Percentiles rank a stretch among this genome's conserved stretches.
Evolutionary conservation across 805 yeast genomes (phyloP).

Genomic region (Torulaspora indica): DNA sequence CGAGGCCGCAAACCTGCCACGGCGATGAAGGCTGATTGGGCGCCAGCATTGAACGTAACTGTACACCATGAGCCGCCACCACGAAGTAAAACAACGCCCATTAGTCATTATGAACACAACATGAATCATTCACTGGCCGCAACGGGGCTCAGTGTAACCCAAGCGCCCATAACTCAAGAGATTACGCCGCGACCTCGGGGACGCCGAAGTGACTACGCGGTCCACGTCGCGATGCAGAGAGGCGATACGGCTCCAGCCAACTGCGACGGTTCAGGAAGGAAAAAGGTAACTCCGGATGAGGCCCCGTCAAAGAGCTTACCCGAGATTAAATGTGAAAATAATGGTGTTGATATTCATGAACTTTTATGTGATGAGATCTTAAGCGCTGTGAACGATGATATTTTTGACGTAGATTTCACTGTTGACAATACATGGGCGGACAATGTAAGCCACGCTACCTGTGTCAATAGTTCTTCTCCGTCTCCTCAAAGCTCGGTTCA

Average conservation of each 20-base stretch:
- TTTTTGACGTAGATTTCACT: slow-evolving; percentile 12
- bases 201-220: background rate
- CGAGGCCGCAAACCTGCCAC: background rate
- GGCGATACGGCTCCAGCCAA: background rate
- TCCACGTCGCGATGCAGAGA: background rate
- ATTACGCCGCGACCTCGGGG: slow-evolving; percentile 1
- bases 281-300: background rate
- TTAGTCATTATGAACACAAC: slow-evolving; percentile 19
- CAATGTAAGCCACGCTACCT: background rate
- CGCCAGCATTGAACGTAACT: slow-evolving; percentile 4
- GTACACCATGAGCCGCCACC: background rate
- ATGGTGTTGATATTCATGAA: background rate
- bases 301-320: background rate
- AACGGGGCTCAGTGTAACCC: slow-evolving; percentile 13
- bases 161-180: background rate
- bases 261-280: background rate
- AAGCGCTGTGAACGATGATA: slow-evolving; percentile 18
- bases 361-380: slow-evolving; percentile 9
- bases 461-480: slow-evolving; percentile 13
- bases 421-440: slow-evolving; percentile 19
- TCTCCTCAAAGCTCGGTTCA: slow-evolving; percentile 19
- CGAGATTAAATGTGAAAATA: background rate
- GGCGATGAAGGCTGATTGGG: background rate
- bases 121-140: slow-evolving; percentile 19
- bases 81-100: slow-evolving; percentile 16